A percentile compares a stretch with the other conserved stretches of the same genome.
Conservation (phyloP, 1,284 basidiomycete genomes). For the Phylloboletellus chloephorus region DNA sequence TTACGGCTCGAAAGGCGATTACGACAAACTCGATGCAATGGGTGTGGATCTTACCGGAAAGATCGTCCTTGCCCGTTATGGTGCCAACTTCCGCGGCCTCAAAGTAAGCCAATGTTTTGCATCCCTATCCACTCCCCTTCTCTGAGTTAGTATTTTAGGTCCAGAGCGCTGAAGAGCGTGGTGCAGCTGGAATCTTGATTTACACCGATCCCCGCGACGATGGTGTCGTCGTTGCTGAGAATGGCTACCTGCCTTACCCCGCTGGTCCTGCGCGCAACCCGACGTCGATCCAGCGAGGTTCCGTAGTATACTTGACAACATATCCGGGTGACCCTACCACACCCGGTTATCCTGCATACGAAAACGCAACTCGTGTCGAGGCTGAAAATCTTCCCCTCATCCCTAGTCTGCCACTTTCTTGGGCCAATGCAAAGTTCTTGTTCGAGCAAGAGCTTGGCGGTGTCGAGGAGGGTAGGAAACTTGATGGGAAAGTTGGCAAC, state of each 20-base stretch:
- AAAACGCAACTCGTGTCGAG: constrained; percentile 69
- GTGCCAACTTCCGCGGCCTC: constrained; percentile 76
- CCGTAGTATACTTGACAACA: constrained; percentile 74
- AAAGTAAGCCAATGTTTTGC: constrained; percentile 42
- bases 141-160: constrained; percentile 42
- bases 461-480: constrained; percentile 30
- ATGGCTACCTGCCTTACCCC: constrained; percentile 78
- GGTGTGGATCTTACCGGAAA: constrained; percentile 76
- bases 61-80: constrained; percentile 84
- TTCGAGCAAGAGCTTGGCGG: constrained; percentile 50
- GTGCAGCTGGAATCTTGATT: constrained; percentile 71
- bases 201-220: constrained; percentile 91
- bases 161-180: constrained; percentile 78
- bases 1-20: constrained; percentile 78
- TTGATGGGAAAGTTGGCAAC: constrained; percentile 48
- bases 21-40: constrained; percentile 51
- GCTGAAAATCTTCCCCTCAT: constrained; percentile 74
- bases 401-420: constrained; percentile 76
- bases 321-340: constrained; percentile 88
- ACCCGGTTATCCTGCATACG: constrained; percentile 83
- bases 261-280: constrained; percentile 85
- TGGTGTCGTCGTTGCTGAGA: constrained; percentile 72
- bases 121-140: neutral
- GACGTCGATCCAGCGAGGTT: constrained; percentile 80
- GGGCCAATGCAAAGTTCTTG: constrained; percentile 60